Evolutionary conservation across 169 alveolate genomes (phyloP).

Genomic region (Cryptosporidium ubiquitum): DNA sequence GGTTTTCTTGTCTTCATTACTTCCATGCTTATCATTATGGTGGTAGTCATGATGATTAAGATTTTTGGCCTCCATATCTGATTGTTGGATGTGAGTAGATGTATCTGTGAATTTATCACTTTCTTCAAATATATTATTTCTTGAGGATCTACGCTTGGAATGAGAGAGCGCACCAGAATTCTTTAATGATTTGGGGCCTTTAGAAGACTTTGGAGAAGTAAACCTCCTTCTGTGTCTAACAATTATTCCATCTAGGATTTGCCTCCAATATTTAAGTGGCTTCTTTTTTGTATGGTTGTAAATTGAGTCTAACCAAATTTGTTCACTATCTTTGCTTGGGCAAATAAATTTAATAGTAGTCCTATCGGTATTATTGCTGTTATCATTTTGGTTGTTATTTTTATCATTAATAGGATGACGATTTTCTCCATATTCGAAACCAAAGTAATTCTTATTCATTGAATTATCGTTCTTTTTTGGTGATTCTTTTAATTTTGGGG

Average conservation of each 20-base stretch:
- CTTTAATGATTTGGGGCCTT: neutral
- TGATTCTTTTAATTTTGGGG: neutral
- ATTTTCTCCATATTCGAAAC: neutral
- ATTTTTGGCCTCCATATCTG: neutral
- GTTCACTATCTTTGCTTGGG: conserved; percentile 63
- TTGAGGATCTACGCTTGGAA: neutral
- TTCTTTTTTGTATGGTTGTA: conserved; percentile 8
- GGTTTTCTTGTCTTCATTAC: neutral
- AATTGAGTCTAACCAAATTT: conserved; percentile 40
- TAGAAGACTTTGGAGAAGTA: conserved; percentile 4
- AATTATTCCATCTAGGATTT: conserved; percentile 36
- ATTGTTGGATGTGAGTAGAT: neutral
- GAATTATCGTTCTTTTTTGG: neutral
- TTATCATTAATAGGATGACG: neutral
- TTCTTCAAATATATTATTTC: neutral
- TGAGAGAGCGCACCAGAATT: neutral
- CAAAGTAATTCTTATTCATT: neutral
- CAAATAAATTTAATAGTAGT: conserved; percentile 27
- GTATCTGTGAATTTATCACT: conserved; percentile 21
- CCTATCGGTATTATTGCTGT: neutral
- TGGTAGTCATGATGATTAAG: neutral
- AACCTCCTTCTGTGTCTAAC: neutral
- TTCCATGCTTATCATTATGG: neutral
- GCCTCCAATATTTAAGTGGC: conserved; percentile 63
- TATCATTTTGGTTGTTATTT: neutral